A percentile compares a stretch with the other conserved stretches of the same genome.
These are phyloP conservation scores for Diplodia mutila DNA, from an alignment of 2,329 filamentous ascomycete genomes.

Conservation along the genomic window DNA sequence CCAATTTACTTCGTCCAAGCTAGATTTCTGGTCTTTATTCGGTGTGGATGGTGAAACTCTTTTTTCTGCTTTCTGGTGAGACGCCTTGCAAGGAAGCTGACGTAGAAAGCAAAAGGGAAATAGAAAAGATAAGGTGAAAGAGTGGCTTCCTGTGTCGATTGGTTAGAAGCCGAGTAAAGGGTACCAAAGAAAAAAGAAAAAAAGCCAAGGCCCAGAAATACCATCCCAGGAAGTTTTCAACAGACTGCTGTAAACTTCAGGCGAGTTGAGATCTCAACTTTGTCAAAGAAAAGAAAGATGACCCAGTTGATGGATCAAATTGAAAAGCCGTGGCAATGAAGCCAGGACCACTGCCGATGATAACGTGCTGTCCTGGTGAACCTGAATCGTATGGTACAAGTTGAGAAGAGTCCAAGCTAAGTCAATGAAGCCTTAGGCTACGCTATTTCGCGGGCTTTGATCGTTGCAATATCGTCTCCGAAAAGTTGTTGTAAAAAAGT, in stretches of 20 bases:
- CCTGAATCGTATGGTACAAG: not conserved
- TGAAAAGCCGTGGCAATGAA: not conserved
- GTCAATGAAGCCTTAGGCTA: not conserved
- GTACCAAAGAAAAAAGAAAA: too few species aligned
- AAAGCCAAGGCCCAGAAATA: not conserved
- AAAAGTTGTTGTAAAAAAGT: not conserved
- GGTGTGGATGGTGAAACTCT: not conserved
- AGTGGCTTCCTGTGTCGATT: not conserved
- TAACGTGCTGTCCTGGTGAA: not conserved
- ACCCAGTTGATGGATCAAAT: not conserved
- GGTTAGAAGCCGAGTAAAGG: not conserved
- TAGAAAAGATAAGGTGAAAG: not conserved
- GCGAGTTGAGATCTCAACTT: not conserved
- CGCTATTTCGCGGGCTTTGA: not conserved
- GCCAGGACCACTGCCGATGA: not conserved
- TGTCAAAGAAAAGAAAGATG: not conserved
- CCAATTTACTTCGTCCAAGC: not conserved
- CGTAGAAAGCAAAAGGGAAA: too few species aligned
- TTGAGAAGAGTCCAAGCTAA: not conserved
- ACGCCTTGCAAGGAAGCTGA: not conserved
- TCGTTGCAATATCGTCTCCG: constrained; percentile 1
- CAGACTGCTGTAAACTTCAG: not conserved
- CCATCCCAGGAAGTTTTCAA: not conserved
- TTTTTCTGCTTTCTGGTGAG: not conserved
- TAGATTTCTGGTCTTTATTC: not conserved